Conservation (phyloP, 345 rosid species). For the Acer yangbiense region DNA sequence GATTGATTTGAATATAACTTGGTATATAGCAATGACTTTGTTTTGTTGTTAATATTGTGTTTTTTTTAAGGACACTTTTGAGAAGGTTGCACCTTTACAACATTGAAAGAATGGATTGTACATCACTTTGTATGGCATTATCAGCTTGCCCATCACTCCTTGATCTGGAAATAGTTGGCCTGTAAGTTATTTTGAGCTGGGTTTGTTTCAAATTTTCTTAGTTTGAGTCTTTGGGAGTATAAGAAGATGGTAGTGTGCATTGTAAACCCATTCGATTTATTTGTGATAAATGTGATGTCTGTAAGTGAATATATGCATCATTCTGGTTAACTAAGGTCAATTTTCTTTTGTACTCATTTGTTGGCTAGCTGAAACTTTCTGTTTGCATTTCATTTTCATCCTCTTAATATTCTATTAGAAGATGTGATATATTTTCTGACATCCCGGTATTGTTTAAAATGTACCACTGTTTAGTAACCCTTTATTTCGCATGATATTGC, state of each 20-base stretch:
- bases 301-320: background rate
- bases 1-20: slow-evolving; percentile 1
- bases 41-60: slow-evolving; percentile 19
- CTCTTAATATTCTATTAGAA: background rate
- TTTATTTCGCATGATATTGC: slow-evolving; percentile 1
- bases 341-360: background rate
- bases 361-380: slow-evolving; percentile 6
- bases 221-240: slow-evolving; percentile 10
- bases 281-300: background rate
- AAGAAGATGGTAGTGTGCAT: background rate
- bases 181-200: slow-evolving; percentile 56
- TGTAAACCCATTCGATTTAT: background rate
- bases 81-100: slow-evolving; percentile 83
- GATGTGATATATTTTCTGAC: slow-evolving; percentile 6
- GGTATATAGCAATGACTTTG: background rate
- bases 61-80: slow-evolving; percentile 53
- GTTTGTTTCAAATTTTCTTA: background rate
- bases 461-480: background rate
- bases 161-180: slow-evolving; percentile 84
- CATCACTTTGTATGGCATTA: slow-evolving; percentile 59
- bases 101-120: slow-evolving; percentile 55
- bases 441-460: background rate
- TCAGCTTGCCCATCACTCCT: slow-evolving; percentile 68
- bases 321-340: background rate
- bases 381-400: background rate